Evolutionary conservation across 1,284 basidiomycete genomes (phyloP).

Genomic region (Athelia psychrophila): DNA sequence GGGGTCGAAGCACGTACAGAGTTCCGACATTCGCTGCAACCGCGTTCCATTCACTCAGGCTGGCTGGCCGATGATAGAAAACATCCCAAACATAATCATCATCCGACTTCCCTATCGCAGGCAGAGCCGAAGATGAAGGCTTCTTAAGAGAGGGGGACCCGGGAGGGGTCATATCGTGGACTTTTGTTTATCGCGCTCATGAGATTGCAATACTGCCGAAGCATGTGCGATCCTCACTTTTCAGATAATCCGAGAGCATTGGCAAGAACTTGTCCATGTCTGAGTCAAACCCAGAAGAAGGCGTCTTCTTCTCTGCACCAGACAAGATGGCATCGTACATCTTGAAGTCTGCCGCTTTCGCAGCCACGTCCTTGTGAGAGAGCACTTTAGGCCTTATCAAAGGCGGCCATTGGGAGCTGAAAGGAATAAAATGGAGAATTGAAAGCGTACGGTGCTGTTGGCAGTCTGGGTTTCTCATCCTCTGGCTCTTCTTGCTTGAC

Average conservation of each 20-base stretch:
- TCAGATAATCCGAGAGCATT: constrained; percentile 69
- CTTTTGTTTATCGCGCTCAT: constrained; percentile 17
- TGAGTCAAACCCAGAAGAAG: constrained; percentile 37
- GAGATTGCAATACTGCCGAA: too few species aligned
- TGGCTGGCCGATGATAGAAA: constrained; percentile 65
- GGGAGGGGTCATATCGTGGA: constrained; percentile 29
- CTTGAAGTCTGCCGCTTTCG: constrained; percentile 43
- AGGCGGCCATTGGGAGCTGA: constrained; percentile 4
- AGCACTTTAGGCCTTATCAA: constrained; percentile 49
- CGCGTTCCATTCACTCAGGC: constrained; percentile 55
- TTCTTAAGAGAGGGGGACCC: constrained; percentile 10
- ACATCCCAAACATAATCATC: constrained; percentile 79
- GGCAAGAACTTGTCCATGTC: constrained; percentile 76
- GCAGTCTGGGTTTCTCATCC: constrained; percentile 18
- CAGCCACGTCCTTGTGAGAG: constrained; percentile 45
- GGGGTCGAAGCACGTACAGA: constrained; percentile 52
- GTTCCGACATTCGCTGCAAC: constrained; percentile 58
- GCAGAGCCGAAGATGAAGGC: background rate
- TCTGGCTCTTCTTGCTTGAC: constrained; percentile 29
- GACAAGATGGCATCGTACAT: constrained; percentile 70
- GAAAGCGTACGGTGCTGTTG: constrained; percentile 28
- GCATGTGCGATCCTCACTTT: constrained; percentile 35
- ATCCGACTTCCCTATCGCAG: background rate
- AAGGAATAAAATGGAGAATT: background rate
- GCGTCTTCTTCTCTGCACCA: constrained; percentile 19